Base-by-base conservation (phyloP, 768 basidiomycete species). In the Kwoniella sp. region DNA sequence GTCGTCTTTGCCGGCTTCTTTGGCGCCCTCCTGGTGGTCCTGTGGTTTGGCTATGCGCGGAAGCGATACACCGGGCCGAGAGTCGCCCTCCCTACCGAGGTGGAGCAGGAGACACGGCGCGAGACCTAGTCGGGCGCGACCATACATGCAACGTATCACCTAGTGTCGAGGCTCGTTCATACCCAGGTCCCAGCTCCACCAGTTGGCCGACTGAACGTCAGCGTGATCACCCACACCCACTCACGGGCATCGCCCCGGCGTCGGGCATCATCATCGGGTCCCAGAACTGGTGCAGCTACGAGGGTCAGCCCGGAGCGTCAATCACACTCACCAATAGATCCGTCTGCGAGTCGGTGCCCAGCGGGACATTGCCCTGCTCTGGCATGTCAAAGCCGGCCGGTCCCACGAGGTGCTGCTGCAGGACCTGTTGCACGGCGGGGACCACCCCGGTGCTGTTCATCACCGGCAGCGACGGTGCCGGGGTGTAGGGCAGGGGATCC, bases 271-370 rank as follows among this genome's bases (percentile, higher is more conserved):
- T 50, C 46, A 48, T 56, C 15, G 55, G 55, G 34, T 56, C 55
- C 55, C 55, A 56, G 48, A 56, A 56, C 33, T 56, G 47, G 31
- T 56, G 55, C 6, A 56, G 26, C 55, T 56, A 10, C 26, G 17
- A 38, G 11, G 7, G 25, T 46, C 29, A n/a, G 23, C 6, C 19
- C 20, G 9, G 31, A 15, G 49, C 27, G 25, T 20, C 19, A 19
- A 15, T 7, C 29, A n/a, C 2, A 49, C 55, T 46, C 36, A 56
- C 55, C 42, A 56, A 29, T 2, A 48, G 22, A 56, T 56, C 55
- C 8, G 55, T 56, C 14, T 47, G 43, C 15, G 38, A 17, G 17
- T 40, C 44, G 20, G 39, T 50, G 2, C 39, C 39, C 4, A 40
- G 15, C 19, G 28, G 15, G 20, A 20, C 28, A 22, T 19, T 25